These are phyloP conservation scores for Fraxinus albicans DNA, from an alignment of 305 asterid species.

Conservation along the genomic window DNA sequence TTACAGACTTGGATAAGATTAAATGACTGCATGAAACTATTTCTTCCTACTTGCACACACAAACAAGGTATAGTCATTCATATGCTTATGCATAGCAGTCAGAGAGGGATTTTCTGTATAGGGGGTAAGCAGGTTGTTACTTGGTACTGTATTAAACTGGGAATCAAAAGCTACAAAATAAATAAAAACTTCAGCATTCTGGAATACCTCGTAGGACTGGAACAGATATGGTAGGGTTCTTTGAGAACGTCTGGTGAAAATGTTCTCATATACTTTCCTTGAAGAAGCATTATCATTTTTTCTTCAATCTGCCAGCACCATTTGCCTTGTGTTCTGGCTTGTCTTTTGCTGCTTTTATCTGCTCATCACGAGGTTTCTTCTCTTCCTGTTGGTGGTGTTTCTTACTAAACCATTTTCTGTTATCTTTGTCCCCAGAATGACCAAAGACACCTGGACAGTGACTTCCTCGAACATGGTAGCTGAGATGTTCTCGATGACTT, in stretches of 20 bases:
- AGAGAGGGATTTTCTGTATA: neutral
- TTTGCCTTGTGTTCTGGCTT: conserved; percentile 38
- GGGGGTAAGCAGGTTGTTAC: conserved; percentile 11
- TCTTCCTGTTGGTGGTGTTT: conserved; percentile 31
- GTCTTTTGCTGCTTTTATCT: conserved; percentile 35
- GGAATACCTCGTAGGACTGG: conserved; percentile 21
- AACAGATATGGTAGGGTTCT: neutral
- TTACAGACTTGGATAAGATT: neutral
- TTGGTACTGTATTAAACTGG: conserved; percentile 28
- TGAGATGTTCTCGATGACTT: conserved; percentile 32
- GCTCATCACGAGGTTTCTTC: conserved; percentile 30
- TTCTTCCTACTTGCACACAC: neutral
- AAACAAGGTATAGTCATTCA: neutral
- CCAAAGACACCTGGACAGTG: conserved; percentile 18
- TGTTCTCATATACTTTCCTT: conserved; percentile 5
- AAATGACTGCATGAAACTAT: neutral
- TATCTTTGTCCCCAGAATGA: conserved; percentile 35
- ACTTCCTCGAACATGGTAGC: neutral
- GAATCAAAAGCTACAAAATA: conserved; percentile 31
- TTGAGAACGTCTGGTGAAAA: neutral
- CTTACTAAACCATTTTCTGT: conserved; percentile 32
- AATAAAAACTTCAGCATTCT: conserved; percentile 22
- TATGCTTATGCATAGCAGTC: neutral
- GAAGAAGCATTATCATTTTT: conserved; percentile 16
- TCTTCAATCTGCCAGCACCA: conserved; percentile 42